Evolutionary conservation across 2,329 filamentous ascomycete genomes (phyloP).

Genomic region (Monilinia vaccinii-corymbosi): DNA sequence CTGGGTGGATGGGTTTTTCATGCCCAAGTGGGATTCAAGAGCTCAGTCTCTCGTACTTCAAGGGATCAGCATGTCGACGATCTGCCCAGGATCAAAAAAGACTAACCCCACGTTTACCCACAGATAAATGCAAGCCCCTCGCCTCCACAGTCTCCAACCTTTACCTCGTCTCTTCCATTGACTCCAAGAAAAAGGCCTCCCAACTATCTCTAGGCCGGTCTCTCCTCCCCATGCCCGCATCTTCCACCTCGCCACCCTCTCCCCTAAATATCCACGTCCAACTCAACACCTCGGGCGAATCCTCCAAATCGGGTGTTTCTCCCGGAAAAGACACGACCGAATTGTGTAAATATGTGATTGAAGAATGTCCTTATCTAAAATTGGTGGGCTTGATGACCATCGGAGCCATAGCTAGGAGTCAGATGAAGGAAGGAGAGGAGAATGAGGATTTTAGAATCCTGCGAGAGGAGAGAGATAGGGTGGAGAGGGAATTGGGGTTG

Average conservation of each 20-base stretch:
- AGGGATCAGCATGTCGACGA: not conserved
- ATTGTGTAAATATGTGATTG: constrained; percentile 61
- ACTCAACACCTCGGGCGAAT: constrained; percentile 89
- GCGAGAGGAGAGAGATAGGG: constrained; percentile 58
- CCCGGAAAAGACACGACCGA: constrained; percentile 52
- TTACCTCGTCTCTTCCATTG: constrained; percentile 85
- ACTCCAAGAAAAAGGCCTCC: constrained; percentile 78
- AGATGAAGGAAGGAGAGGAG: constrained; percentile 59
- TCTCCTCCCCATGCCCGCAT: constrained; percentile 36
- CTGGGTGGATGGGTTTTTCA: not conserved
- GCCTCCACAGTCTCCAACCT: constrained; percentile 78
- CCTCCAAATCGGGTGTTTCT: constrained; percentile 70
- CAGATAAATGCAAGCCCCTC: constrained; percentile 82
- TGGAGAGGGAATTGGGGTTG: constrained; percentile 52
- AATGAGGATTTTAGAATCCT: constrained; percentile 82
- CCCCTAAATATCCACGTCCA: constrained; percentile 65
- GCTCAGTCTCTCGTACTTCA: not conserved
- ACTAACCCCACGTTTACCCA: not conserved
- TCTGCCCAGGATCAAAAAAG: not conserved
- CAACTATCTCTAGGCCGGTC: constrained; percentile 69
- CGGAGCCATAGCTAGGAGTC: constrained; percentile 80
- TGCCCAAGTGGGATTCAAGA: not conserved
- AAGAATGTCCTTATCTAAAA: constrained; percentile 62
- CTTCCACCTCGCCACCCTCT: constrained; percentile 26
- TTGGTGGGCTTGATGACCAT: constrained; percentile 93